Evolutionary conservation across 305 asterid genomes (phyloP).

Genomic region (Salvia sclarea): DNA sequence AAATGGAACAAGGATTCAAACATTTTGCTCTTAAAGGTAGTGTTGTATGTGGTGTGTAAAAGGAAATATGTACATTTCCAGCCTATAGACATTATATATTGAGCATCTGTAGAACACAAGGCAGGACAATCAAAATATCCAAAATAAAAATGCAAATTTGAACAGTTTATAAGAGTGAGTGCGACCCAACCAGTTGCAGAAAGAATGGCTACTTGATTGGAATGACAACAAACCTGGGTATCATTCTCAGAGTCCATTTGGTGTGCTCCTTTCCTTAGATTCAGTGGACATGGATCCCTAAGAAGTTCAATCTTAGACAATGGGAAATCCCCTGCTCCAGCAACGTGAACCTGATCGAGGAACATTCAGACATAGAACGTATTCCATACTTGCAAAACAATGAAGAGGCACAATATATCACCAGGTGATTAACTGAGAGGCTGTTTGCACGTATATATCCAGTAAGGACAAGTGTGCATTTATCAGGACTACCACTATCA

Average conservation of each 20-base stretch:
- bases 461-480: conserved; percentile 70
- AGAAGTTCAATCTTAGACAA: conserved; percentile 79
- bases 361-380: conserved; percentile 38
- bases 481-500: conserved; percentile 50
- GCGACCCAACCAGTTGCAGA: neutral
- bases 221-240: conserved; percentile 49
- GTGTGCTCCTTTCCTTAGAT: conserved; percentile 61
- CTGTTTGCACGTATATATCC: conserved; percentile 78
- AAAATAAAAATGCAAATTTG: neutral
- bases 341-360: conserved; percentile 78
- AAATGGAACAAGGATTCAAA: neutral
- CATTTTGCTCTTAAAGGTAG: neutral
- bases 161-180: too few relatives aligned
- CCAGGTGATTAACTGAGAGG: conserved; percentile 93
- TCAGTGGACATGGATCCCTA: conserved; percentile 79
- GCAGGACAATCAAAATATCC: neutral
- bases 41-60: neutral
- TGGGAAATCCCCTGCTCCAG: conserved; percentile 98
- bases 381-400: conserved; percentile 17
- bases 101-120: neutral
- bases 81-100: too few relatives aligned
- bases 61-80: too few relatives aligned
- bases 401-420: conserved; percentile 41
- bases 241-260: conserved; percentile 70
- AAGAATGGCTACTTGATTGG: neutral